Evolutionary conservation across 139 green algal genomes (phyloP).

Genomic region (Chlorella sp.): DNA sequence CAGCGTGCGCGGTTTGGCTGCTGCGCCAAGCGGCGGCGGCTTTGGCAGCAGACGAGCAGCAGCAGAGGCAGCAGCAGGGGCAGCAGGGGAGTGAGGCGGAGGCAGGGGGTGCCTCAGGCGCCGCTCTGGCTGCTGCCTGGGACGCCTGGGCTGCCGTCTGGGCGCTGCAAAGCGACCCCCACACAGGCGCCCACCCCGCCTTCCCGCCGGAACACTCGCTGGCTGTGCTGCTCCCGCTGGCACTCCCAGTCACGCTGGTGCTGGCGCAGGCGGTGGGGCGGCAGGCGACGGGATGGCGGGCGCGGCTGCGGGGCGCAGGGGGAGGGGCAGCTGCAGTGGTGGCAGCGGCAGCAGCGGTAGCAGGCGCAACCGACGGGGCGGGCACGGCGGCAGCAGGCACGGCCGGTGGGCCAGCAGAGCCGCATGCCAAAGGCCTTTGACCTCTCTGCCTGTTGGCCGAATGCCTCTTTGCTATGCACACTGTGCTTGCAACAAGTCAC

Average conservation of each 20-base stretch:
- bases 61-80: background rate
- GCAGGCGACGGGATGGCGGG: background rate
- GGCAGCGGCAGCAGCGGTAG: background rate
- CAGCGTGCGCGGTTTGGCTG: background rate
- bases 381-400: background rate
- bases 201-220: constrained; percentile 40
- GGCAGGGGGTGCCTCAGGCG: background rate
- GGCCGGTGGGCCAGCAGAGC: background rate
- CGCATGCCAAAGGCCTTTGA: background rate
- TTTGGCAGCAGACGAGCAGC: background rate
- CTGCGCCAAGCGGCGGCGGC: background rate
- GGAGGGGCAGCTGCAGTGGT: background rate
- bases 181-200: background rate
- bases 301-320: background rate
- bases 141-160: constrained; percentile 1
- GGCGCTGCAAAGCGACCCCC: background rate
- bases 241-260: constrained; percentile 27
- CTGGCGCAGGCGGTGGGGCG: constrained; percentile 16
- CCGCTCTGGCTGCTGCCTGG: background rate
- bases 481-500: background rate
- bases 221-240: constrained; percentile 41
- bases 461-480: background rate
- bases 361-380: background rate
- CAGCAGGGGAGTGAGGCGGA: background rate
- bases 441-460: background rate